phyloP scores from a whole-genome alignment of 1,284 basidiomycete species.

The Ustilago xerochloae region DNA sequence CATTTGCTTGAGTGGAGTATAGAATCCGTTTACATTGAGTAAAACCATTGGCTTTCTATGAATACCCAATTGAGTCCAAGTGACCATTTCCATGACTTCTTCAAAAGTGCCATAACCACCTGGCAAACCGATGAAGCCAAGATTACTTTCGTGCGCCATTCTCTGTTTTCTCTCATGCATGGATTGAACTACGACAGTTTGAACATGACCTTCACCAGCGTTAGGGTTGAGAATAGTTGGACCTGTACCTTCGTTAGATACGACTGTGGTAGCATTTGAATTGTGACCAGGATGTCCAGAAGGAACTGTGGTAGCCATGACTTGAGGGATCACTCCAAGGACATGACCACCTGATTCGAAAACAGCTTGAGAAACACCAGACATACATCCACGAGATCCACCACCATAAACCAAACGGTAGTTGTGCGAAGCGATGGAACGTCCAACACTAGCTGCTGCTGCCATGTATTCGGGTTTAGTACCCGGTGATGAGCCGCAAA shows the following conservation, averaged over 20 bases:
- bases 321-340: constrained; percentile 83
- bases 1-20: constrained; percentile 79
- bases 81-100: constrained; percentile 87
- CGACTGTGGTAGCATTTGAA: constrained; percentile 14
- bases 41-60: constrained; percentile 86
- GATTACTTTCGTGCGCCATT: constrained; percentile 80
- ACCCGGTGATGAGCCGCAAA: constrained; percentile 67
- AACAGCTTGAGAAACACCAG: constrained; percentile 79
- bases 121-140: constrained; percentile 85
- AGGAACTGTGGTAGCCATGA: constrained; percentile 72
- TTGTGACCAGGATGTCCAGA: constrained; percentile 51
- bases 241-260: constrained; percentile 53
- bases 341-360: constrained; percentile 78
- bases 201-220: constrained; percentile 26
- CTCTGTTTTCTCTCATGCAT: constrained; percentile 93
- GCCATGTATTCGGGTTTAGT: constrained; percentile 54
- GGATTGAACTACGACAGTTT: constrained; percentile 73
- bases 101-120: constrained; percentile 93
- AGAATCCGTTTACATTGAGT: constrained; percentile 83
- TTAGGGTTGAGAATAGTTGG: constrained; percentile 61
- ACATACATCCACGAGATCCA: constrained; percentile 86
- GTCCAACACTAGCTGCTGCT: constrained; percentile 75
- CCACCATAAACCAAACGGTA: constrained; percentile 87
- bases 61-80: constrained; percentile 90
- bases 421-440: constrained; percentile 76